These are phyloP conservation scores for Pseudonitzschia multistriata DNA, from an alignment of 108 stramenopile species.

Conservation along the genomic window DNA sequence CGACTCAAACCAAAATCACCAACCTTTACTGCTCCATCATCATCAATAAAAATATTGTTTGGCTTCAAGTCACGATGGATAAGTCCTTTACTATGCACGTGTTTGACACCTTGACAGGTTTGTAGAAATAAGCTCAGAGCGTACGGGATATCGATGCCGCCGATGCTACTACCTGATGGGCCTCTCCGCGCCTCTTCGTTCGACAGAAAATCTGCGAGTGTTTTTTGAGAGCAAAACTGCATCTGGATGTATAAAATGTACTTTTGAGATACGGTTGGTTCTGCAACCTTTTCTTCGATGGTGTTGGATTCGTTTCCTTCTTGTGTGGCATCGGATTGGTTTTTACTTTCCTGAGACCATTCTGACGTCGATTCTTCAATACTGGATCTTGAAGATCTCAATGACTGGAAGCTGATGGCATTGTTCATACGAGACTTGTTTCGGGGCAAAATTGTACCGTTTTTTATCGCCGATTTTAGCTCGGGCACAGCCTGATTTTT, in stretches of 20 bases:
- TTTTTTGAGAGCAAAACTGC: slow-evolving; percentile 92
- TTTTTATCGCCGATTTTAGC: background rate
- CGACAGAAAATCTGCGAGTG: slow-evolving; percentile 78
- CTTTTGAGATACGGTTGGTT: slow-evolving; percentile 9
- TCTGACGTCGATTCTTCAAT: slow-evolving; percentile 17
- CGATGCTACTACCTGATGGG: slow-evolving; percentile 4
- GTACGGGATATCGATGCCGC: slow-evolving; percentile 62
- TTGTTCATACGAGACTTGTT: background rate
- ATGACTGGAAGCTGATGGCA: slow-evolving; percentile 8
- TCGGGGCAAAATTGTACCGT: background rate
- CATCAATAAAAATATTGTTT: slow-evolving; percentile 84
- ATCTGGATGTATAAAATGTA: slow-evolving; percentile 95
- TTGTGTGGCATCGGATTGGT: background rate
- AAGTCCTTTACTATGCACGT: slow-evolving; percentile 90
- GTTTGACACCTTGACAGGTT: slow-evolving; percentile 87
- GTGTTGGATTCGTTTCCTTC: background rate
- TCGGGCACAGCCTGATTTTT: background rate
- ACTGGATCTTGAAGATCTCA: slow-evolving; percentile 16
- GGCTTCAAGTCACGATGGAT: slow-evolving; percentile 97
- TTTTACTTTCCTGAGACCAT: slow-evolving; percentile 17
- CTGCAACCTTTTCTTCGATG: no score
- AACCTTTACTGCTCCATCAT: slow-evolving; percentile 73
- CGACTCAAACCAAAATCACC: slow-evolving; percentile 87
- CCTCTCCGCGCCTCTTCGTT: slow-evolving; percentile 60
- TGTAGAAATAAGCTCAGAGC: slow-evolving; percentile 84